Evolutionary conservation across 257 asterid genomes (phyloP).

Genomic region (Nicotiana tabacum): DNA sequence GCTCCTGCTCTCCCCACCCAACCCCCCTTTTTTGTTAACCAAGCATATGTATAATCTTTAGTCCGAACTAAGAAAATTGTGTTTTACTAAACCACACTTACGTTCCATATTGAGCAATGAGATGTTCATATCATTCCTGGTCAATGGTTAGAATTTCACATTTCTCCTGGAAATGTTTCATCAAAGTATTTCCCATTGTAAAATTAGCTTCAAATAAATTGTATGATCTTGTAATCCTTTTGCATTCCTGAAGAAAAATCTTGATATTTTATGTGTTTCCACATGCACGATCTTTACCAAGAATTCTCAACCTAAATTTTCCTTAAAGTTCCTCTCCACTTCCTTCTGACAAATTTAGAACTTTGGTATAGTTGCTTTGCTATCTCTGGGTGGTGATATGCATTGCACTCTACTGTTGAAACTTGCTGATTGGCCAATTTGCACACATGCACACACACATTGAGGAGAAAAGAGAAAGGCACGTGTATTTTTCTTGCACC

Average conservation of each 20-base stretch:
- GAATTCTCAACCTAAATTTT: background rate
- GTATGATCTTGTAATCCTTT: background rate
- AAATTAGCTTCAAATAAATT: background rate
- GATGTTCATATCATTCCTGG: background rate
- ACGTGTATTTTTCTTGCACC: background rate
- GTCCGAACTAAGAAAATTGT: background rate
- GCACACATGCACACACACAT: background rate
- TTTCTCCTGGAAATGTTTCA: background rate
- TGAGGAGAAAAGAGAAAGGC: background rate
- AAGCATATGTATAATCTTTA: constrained; percentile 5
- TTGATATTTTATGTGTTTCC: background rate
- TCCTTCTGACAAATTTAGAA: background rate
- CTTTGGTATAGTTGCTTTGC: background rate
- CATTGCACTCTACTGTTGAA: background rate
- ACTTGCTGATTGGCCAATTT: background rate
- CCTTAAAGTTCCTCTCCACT: background rate
- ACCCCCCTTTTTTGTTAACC: background rate
- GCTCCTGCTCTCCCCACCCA: background rate
- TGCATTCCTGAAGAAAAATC: background rate
- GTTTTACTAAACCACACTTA: background rate
- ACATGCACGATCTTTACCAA: background rate
- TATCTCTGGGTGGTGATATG: background rate
- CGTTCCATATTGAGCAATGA: background rate
- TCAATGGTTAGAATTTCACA: background rate
- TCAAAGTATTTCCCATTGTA: background rate